Evolutionary conservation across 805 yeast genomes (phyloP), one percentile per base, ranked within the genome.

Genomic region (Saturnispora quitensis): DNA sequence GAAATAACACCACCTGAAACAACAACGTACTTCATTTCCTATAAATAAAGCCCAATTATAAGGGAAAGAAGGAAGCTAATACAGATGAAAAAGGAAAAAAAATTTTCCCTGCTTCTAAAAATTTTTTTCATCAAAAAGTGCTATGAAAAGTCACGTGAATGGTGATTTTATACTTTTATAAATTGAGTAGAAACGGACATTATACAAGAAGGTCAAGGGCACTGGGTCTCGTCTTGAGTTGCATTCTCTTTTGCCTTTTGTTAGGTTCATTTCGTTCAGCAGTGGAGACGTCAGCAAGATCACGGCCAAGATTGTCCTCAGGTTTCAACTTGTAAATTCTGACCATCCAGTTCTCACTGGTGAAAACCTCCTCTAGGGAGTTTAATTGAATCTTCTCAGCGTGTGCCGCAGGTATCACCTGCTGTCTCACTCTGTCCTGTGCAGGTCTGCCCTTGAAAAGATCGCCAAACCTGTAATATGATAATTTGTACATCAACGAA

Each of bases 1-100:
- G 96, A 87, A 61, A 93, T 93, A 62, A 93, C 99, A 80, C 99
- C 99, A 69, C 99, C 99, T 54, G 98, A 90, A 45, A 93, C 99
- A 64, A 93, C 95, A 64, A 93, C 98, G 96, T 89, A 93, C 73
- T 93, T 93, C 98, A 93, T 91, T 51, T 52, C 71, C 18, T 38
- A 31, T 48, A 33, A 24, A 36, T 33, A 49, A 28, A 35, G 47
- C 51, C 51, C 51, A 38, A 49, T 34, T 49, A 49, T 27, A 47
- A 52, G 57, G 57, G 57, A 55, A 55, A 55, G 57, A 52, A 46
- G 35, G 55, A 52, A 47, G 27, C 18, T 42, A 24, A 20, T 20
- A 13, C 28, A 34, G 44, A 22, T 15, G 27, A 33, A 50, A 33
- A 31, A 33, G 24, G 25, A 34, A 42, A 10, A 46, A 43, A 36